Conservation (phyloP, 129 eudicot genomes). For the Flaveria ramosissima region DNA sequence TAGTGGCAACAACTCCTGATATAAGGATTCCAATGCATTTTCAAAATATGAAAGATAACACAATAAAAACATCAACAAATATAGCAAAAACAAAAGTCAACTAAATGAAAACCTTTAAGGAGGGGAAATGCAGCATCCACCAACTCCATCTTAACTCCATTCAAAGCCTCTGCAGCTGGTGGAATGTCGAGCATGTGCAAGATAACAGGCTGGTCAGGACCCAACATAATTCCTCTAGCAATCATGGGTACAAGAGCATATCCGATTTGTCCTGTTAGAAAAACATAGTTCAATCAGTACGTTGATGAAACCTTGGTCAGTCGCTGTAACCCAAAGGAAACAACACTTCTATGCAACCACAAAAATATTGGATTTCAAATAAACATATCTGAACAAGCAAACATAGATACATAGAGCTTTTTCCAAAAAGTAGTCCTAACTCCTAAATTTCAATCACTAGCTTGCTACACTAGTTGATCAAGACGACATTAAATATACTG, state of each 20-base stretch:
- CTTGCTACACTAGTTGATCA: not conserved
- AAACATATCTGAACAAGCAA: not conserved
- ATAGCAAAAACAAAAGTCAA: not conserved
- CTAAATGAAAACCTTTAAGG: conserved; percentile 61
- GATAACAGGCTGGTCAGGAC: conserved; percentile 94
- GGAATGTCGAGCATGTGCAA: conserved; percentile 98
- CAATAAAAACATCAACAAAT: not conserved
- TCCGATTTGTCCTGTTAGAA: conserved; percentile 86
- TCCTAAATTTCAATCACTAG: not conserved
- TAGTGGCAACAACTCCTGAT: conserved; percentile 98
- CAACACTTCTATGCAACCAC: not conserved
- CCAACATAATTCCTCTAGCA: conserved; percentile 98
- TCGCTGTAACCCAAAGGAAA: not conserved
- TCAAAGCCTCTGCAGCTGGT: conserved; percentile 98
- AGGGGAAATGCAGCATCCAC: conserved; percentile 98
- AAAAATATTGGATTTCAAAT: not conserved
- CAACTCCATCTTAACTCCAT: conserved; percentile 98
- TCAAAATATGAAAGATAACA: not conserved
- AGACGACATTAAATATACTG: not conserved
- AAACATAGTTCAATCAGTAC: conserved; percentile 25
- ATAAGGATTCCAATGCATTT: conserved; percentile 13
- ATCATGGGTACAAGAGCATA: conserved; percentile 99
- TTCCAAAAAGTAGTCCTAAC: no score
- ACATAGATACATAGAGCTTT: not conserved
- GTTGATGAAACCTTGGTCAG: not conserved